phyloP scores from a whole-genome alignment of 768 basidiomycete species.

The Paxillus rubicundulus region DNA sequence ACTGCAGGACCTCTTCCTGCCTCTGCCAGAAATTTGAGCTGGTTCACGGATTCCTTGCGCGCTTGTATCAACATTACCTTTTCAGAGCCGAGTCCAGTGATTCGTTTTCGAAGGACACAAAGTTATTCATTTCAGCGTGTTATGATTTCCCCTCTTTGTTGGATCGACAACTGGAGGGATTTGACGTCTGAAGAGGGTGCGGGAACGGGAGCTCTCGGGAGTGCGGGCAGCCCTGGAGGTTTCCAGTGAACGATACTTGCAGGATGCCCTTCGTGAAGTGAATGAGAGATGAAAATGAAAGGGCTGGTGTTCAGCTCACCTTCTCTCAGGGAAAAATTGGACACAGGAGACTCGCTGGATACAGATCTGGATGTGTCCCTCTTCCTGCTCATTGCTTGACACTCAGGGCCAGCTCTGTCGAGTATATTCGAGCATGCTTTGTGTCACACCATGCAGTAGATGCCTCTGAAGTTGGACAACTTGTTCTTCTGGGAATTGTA shows the following conservation, averaged over 20 bases:
- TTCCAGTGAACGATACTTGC: neutral
- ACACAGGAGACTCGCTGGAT: neutral
- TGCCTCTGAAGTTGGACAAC: neutral
- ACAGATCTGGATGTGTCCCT: neutral
- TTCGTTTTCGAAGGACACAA: neutral
- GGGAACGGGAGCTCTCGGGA: neutral
- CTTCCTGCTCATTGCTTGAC: neutral
- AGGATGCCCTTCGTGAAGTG: neutral
- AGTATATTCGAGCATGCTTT: neutral
- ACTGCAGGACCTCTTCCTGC: neutral
- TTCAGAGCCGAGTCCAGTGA: neutral
- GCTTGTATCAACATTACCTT: neutral
- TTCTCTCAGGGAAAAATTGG: neutral
- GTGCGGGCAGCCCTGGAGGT: neutral
- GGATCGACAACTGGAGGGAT: neutral
- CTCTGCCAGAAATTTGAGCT: neutral
- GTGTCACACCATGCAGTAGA: neutral
- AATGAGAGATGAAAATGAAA: neutral
- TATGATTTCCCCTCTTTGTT: neutral
- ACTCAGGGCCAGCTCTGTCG: neutral
- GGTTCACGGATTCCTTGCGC: too few relatives aligned
- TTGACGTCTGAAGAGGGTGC: neutral
- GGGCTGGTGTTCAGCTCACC: neutral
- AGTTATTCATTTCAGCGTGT: neutral
- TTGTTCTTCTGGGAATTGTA: neutral